Evolutionary conservation across 257 asterid genomes (phyloP).

Genomic region (Solanum chaucha): DNA sequence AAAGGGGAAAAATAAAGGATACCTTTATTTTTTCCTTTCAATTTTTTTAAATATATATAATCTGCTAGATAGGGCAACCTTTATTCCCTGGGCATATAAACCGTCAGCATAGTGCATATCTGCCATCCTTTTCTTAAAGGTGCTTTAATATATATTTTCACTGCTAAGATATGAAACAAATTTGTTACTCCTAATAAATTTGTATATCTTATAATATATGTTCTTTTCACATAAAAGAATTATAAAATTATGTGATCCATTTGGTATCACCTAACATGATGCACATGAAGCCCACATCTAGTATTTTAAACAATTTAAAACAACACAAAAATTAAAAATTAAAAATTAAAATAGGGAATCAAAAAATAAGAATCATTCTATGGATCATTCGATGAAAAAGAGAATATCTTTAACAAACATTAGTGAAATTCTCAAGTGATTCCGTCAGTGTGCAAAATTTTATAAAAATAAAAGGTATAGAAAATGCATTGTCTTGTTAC

Average conservation of each 20-base stretch:
- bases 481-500: not conserved
- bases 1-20: not conserved
- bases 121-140: not conserved
- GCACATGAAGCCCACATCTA: constrained; percentile 2
- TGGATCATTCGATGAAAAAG: not conserved
- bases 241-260: not conserved
- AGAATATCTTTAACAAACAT: not conserved
- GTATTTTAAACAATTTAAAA: not conserved
- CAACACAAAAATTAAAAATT: not conserved
- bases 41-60: not conserved
- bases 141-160: not conserved
- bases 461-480: not conserved
- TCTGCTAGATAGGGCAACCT: not conserved
- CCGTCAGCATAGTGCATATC: constrained; percentile 2
- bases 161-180: not conserved
- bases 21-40: not conserved
- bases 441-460: not conserved
- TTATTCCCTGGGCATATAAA: constrained; percentile 3
- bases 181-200: not conserved
- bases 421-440: not conserved
- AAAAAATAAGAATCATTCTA: not conserved
- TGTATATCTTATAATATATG: not conserved
- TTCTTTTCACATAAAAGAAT: not conserved
- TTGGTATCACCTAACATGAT: constrained; percentile 1
- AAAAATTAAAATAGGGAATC: not conserved